Evolutionary conservation across 805 yeast genomes (phyloP).

Genomic region (Candida broadrunensis): DNA sequence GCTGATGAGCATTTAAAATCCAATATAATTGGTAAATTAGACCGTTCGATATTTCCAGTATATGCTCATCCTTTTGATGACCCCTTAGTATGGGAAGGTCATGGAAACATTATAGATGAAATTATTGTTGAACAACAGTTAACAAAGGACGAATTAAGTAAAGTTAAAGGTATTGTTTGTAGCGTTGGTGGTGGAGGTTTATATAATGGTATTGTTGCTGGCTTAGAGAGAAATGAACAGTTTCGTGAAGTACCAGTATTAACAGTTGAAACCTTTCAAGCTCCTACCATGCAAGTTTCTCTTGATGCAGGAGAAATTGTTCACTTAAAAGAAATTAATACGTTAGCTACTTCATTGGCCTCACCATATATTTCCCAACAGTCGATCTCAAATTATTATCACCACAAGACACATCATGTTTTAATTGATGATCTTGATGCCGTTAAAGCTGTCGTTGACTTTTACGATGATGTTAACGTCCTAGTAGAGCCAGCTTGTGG

Average conservation of each 20-base stretch:
- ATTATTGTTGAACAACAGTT: conserved; percentile 18
- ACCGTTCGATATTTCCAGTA: conserved; percentile 12
- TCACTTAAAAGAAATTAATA: conserved; percentile 14
- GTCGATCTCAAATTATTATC: conserved; percentile 13
- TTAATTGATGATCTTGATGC: conserved; percentile 25
- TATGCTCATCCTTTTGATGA: conserved; percentile 34
- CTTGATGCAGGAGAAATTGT: conserved; percentile 16
- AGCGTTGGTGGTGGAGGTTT: conserved; percentile 37
- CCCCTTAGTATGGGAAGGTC: conserved; percentile 29
- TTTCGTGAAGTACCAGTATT: conserved; percentile 18
- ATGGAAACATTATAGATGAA: conserved; percentile 21
- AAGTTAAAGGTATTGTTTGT: conserved; percentile 25
- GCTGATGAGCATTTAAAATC: conserved; percentile 23
- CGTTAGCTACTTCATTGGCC: conserved; percentile 25
- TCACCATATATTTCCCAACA: conserved; percentile 24
- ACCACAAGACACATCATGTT: conserved; percentile 13
- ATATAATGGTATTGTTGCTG: conserved; percentile 25
- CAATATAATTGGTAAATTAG: conserved; percentile 12
- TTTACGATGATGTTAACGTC: conserved; percentile 18
- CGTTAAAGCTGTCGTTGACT: conserved; percentile 16
- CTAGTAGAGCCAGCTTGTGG: conserved; percentile 35
- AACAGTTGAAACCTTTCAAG: conserved; percentile 25
- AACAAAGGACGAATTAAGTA: conserved; percentile 8
- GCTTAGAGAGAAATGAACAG: conserved; percentile 13
- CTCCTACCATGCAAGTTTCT: conserved; percentile 21